Evolutionary conservation across 805 yeast species (phyloP).

Genomic region (Sugiyamaella chiloensis): DNA sequence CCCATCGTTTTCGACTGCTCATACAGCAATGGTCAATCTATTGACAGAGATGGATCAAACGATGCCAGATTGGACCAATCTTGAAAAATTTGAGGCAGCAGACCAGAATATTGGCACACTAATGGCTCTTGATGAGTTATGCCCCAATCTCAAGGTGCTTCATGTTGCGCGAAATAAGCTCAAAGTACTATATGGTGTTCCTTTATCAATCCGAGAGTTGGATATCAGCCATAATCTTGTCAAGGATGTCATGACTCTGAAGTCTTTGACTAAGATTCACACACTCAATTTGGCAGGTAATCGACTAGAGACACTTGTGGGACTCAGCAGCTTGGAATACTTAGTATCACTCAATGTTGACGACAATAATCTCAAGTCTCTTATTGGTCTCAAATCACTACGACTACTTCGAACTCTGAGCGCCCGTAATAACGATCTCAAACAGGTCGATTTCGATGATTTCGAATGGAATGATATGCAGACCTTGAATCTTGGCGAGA

Average conservation of each 20-base stretch:
- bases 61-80: conserved; percentile 41
- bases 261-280: conserved; percentile 42
- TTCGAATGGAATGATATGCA: conserved; percentile 26
- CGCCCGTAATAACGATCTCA: conserved; percentile 27
- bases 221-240: conserved; percentile 39
- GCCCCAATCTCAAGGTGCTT: conserved; percentile 41
- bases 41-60: conserved; percentile 40
- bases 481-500: conserved; percentile 26
- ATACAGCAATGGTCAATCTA: conserved; percentile 41
- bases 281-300: conserved; percentile 41
- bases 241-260: conserved; percentile 43
- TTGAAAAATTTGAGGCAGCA: conserved; percentile 36
- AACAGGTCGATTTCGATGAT: conserved; percentile 21
- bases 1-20: conserved; percentile 43
- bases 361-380: conserved; percentile 37
- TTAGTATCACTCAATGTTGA: conserved; percentile 43
- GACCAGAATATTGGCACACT: conserved; percentile 39
- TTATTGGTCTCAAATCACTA: conserved; percentile 41
- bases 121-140: conserved; percentile 39
- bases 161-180: conserved; percentile 42
- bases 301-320: conserved; percentile 35
- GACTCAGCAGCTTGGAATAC: conserved; percentile 37
- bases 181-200: conserved; percentile 45
- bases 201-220: conserved; percentile 37
- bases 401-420: conserved; percentile 31